These are phyloP conservation scores for Neonectria faginata DNA, from an alignment of 2,329 filamentous ascomycete genomes.

Conservation along the genomic window DNA sequence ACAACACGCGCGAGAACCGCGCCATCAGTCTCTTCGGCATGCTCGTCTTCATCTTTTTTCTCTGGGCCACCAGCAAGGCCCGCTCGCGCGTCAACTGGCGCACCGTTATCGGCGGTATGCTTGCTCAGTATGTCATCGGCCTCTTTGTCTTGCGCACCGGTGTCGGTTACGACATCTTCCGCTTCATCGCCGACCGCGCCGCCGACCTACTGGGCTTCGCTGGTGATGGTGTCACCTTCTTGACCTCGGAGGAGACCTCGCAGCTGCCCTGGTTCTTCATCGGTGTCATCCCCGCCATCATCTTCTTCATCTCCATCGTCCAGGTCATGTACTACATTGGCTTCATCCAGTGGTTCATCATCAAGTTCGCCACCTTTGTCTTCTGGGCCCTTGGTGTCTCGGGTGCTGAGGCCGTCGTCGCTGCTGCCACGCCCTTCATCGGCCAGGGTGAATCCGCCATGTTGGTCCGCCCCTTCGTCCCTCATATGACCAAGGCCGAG, in stretches of 20 bases:
- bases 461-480: conserved; percentile 88
- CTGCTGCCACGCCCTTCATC: conserved; percentile 92
- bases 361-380: conserved; percentile 89
- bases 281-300: conserved; percentile 86
- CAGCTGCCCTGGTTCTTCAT: conserved; percentile 76
- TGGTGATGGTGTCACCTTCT: conserved; percentile 76
- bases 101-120: conserved; percentile 88
- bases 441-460: conserved; percentile 95
- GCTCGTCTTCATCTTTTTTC: conserved; percentile 72
- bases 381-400: conserved; percentile 91
- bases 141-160: conserved; percentile 86
- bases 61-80: conserved; percentile 79
- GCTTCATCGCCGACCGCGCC: conserved; percentile 83
- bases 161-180: conserved; percentile 90
- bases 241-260: conserved; percentile 62
- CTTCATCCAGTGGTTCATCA: conserved; percentile 88
- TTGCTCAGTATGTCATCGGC: conserved; percentile 87
- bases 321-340: conserved; percentile 86
- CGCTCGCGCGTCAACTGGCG: conserved; percentile 76
- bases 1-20: conserved; percentile 85
- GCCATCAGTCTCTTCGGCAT: conserved; percentile 85
- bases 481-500: conserved; percentile 87
- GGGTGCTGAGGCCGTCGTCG: conserved; percentile 92
- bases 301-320: conserved; percentile 96
- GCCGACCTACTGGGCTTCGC: conserved; percentile 82